Base-by-base conservation (phyloP, 129 eudicot genomes). In the Glebionis coronaria region DNA sequence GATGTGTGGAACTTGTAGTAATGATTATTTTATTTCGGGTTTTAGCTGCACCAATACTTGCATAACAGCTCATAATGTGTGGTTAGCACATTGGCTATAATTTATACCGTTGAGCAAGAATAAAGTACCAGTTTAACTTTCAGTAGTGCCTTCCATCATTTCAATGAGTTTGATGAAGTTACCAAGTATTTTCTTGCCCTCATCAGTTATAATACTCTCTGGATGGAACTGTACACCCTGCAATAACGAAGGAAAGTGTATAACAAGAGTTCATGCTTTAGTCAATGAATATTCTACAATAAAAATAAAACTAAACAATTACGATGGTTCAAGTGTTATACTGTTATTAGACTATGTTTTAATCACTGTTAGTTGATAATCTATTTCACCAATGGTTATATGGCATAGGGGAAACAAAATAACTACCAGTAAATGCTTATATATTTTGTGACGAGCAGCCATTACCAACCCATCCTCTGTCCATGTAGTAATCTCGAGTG, bases 211-310 rank as follows among this genome's bases (percentile, higher is more conserved):
- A 79, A 91, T 84, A 73, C 97, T 91, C 71, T 91, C 97, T 9
- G 97, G 97, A 80, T 88, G 96, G 79, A 88, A 91, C 61, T 91
- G 97, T 19, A 91, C 96, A 0, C 97, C 97, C 96, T 91, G 86
- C 67, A 44, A 29, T 78, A 38, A 13, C 9, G 29, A 61, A 3
- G 45, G 44, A 12, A 31, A 18, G 55, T 12, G 12, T 31, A 69
- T 50, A 20, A 13, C 9, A 51, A 61, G 8, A 62, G 9, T 20
- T 31, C 50, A 60, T n/a, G n/a, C 20, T n/a, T 31, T 35, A 14
- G 31, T 28, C 31, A 28, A 3, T 28, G 31, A 3, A 3, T 28
- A 28, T 28, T 28, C 31, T 2, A 28, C 4, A 28, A 28, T 28
- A 28, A 28, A 28, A 28, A 28, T 28, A 28, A 28, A 28, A 28